Conservation (phyloP, 768 basidiomycete genomes). For the Tulasnella calospora region DNA sequence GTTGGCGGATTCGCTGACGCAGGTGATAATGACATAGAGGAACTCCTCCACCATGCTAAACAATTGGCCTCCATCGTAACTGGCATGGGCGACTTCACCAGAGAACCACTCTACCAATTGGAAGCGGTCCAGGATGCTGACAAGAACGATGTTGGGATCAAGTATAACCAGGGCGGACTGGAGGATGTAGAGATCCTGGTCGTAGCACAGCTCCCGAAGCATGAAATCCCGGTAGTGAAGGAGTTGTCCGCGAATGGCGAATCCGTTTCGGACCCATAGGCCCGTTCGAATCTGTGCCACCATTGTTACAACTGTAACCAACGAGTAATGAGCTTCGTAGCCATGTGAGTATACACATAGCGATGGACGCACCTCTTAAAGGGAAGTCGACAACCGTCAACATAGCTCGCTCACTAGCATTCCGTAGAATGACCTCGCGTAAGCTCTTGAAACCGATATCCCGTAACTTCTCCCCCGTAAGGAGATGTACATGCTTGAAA, state of each 20-base stretch:
- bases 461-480: slow-evolving; percentile 52
- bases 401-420: slow-evolving; percentile 61
- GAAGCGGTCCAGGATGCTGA: slow-evolving; percentile 87
- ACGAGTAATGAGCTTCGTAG: neutral
- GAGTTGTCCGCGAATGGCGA: slow-evolving; percentile 88
- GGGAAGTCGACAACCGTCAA: slow-evolving; percentile 83
- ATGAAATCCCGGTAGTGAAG: slow-evolving; percentile 95
- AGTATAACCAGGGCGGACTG: slow-evolving; percentile 78
- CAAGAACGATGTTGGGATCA: slow-evolving; percentile 66
- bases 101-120: slow-evolving; percentile 75
- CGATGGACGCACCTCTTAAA: slow-evolving; percentile 60
- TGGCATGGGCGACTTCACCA: slow-evolving; percentile 51
- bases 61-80: slow-evolving; percentile 66
- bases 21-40: slow-evolving; percentile 78
- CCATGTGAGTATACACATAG: neutral
- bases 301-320: slow-evolving; percentile 63
- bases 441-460: slow-evolving; percentile 52
- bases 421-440: slow-evolving; percentile 53
- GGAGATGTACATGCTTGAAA: slow-evolving; percentile 71
- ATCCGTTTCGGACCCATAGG: slow-evolving; percentile 96
- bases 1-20: slow-evolving; percentile 75
- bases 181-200: slow-evolving; percentile 88
- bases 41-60: slow-evolving; percentile 89
- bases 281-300: slow-evolving; percentile 93
- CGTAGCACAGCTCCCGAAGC: slow-evolving; percentile 92